Base-by-base conservation (phyloP, 768 basidiomycete species). In the Naganishia vaughanmartiniae region DNA sequence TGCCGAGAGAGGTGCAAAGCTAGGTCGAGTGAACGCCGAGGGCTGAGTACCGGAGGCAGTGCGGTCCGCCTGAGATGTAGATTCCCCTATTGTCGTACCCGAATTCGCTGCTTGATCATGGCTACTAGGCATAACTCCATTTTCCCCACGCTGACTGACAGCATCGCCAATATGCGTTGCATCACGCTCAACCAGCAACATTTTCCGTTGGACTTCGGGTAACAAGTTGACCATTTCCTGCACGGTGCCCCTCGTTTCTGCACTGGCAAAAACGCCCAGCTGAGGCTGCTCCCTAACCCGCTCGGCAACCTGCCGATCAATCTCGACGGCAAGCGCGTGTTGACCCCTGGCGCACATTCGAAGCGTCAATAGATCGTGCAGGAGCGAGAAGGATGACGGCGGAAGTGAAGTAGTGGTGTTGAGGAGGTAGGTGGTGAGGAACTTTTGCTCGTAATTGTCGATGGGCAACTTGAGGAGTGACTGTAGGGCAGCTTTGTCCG, bases 291-390 rank as follows among this genome's bases (percentile, higher is more conserved):
- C 58, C 21, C 24, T 17, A 21, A 63, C 21, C 31, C 67, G 54
- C 31, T 66, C 65, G 45, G 60, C 30, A 12, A 72, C 67, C 28
- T 57, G 46, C 17, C 65, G 24, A 54, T 72, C 71, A 1, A 72
- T 60, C 46, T 69, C 67, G 63, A 72, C 69, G 17, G 67, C 71
- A n/a, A 56, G 36, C 3, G 67, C 46, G 53, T 72, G 54, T 39
- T 67, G 55, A 26, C 71, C 71, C 15, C 31, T 51, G 1, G 71
- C 60, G 9, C 68, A 46, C 24, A 72, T 42, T 24, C 71, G 57
- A 24, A 68, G 31, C 28, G 66, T 72, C 39, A 72, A 30, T 7
- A 72, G 67, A 28, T 72, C 71, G 26, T 72, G 71, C 12, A 72
- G 24, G 28, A 72, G 34, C 30, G 68, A 58, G 42, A 69, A 72